These are phyloP conservation scores for Penicillium palitans DNA, from an alignment of 2,329 filamentous ascomycete genomes.

Conservation along the genomic window DNA sequence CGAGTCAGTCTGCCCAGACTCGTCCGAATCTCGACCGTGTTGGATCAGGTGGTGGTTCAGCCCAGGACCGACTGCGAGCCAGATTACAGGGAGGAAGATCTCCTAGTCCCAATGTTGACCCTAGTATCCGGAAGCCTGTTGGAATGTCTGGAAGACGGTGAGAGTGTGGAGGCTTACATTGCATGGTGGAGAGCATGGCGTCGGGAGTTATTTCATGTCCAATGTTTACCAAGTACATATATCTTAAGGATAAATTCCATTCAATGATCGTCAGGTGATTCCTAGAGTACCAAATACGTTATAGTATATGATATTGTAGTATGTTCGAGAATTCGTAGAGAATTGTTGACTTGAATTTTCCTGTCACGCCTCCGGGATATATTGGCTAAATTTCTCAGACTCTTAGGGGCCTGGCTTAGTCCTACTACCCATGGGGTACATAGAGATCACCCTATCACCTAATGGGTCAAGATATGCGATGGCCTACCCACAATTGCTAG, in stretches of 20 bases:
- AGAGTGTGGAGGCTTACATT: slow-evolving; percentile 1
- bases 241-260: not conserved
- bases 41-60: slow-evolving; percentile 43
- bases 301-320: not conserved
- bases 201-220: slow-evolving; percentile 17
- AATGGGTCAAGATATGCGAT: not conserved
- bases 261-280: not conserved
- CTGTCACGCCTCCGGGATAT: not conserved
- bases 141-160: slow-evolving; percentile 27
- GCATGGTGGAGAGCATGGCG: slow-evolving; percentile 23
- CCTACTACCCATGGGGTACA: not conserved
- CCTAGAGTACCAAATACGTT: not conserved
- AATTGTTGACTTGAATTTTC: too few relatives aligned
- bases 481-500: not conserved
- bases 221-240: slow-evolving; percentile 8
- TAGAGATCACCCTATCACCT: not conserved
- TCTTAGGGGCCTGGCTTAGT: not conserved
- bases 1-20: slow-evolving; percentile 62
- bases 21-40: slow-evolving; percentile 33
- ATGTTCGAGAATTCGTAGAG: not conserved
- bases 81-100: slow-evolving; percentile 64
- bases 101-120: slow-evolving; percentile 37
- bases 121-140: slow-evolving; percentile 36
- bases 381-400: not conserved
- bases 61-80: slow-evolving; percentile 80